phyloP scores from a whole-genome alignment of 2,329 filamentous ascomycete genomes.

The Mollisia scopiformis region DNA sequence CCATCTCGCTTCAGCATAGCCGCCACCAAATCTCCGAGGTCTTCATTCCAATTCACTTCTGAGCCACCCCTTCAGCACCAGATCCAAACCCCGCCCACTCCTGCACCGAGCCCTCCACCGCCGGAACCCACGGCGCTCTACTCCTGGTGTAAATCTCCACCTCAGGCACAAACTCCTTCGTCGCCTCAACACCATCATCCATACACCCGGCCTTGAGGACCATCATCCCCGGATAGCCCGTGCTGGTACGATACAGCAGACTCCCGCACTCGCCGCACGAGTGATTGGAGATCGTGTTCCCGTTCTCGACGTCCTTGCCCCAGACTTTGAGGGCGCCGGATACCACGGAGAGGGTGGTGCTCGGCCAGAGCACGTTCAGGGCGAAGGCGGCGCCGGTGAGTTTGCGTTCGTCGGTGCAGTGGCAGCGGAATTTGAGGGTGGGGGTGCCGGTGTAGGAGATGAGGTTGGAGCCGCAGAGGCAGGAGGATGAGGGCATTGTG shows the following conservation, averaged over 20 bases:
- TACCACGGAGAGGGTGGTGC: constrained; percentile 14
- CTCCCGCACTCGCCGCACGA: constrained; percentile 14
- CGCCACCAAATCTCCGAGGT: no score
- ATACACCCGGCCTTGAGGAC: constrained; percentile 29
- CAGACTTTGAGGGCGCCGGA: constrained; percentile 21
- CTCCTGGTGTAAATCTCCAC: constrained; percentile 29
- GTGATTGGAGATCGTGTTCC: constrained; percentile 20
- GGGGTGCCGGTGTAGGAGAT: constrained; percentile 21
- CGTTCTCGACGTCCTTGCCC: constrained; percentile 19
- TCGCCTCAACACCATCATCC: constrained; percentile 22
- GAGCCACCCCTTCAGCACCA: background rate
- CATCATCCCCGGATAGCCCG: constrained; percentile 21
- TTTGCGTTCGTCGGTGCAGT: constrained; percentile 29
- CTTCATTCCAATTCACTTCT: background rate
- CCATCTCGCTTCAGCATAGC: no score
- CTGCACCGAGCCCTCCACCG: constrained; percentile 26
- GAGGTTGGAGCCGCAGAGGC: constrained; percentile 24
- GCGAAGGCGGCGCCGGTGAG: constrained; percentile 28
- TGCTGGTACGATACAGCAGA: constrained; percentile 18
- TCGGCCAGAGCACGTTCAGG: constrained; percentile 22
- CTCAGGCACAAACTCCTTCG: constrained; percentile 21
- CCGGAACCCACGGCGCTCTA: constrained; percentile 22
- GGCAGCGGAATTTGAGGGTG: constrained; percentile 24
- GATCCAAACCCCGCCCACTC: constrained; percentile 20
- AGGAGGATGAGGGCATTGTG: constrained; percentile 24